These are phyloP conservation scores for Cyberlindnera mississippiensis DNA, from an alignment of 805 yeast genomes.

Conservation along the genomic window DNA sequence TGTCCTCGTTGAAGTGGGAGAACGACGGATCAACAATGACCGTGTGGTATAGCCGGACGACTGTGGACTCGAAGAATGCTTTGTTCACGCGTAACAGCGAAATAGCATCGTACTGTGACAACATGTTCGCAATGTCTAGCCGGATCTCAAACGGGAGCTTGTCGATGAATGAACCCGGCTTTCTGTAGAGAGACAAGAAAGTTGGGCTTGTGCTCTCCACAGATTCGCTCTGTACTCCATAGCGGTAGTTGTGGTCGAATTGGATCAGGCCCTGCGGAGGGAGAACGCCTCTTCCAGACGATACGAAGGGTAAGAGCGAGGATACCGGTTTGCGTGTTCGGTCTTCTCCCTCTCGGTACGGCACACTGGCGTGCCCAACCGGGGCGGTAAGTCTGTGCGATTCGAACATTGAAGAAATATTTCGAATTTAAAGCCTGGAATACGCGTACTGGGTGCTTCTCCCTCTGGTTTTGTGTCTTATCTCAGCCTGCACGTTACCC, in stretches of 20 bases:
- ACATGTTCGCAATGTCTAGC: conserved; percentile 29
- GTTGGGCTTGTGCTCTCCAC: conserved; percentile 2
- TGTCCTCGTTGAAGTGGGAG: conserved; percentile 36
- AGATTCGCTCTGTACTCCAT: background rate
- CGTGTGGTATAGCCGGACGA: conserved; percentile 33
- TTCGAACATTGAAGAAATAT: no score
- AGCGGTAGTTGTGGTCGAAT: conserved; percentile 1
- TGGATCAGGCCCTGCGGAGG: background rate
- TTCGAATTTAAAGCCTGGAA: no score
- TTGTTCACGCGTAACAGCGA: conserved; percentile 31
- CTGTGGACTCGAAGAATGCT: conserved; percentile 30
- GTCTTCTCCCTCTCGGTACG: conserved; percentile 2
- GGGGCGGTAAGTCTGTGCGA: conserved; percentile 4
- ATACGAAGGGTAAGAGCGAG: conserved; percentile 21
- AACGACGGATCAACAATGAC: conserved; percentile 32
- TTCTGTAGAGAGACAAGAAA: background rate
- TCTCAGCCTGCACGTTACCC: background rate
- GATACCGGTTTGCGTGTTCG: conserved; percentile 4
- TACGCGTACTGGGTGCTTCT: no score
- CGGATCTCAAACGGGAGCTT: conserved; percentile 38
- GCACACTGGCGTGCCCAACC: conserved; percentile 16
- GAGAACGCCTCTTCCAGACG: conserved; percentile 5
- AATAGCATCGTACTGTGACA: conserved; percentile 38
- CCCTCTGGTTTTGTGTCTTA: background rate
- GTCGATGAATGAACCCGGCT: conserved; percentile 19